Evolutionary conservation across 495 filamentous ascomycete genomes (phyloP).

Genomic region (Penicillium mononematosum): DNA sequence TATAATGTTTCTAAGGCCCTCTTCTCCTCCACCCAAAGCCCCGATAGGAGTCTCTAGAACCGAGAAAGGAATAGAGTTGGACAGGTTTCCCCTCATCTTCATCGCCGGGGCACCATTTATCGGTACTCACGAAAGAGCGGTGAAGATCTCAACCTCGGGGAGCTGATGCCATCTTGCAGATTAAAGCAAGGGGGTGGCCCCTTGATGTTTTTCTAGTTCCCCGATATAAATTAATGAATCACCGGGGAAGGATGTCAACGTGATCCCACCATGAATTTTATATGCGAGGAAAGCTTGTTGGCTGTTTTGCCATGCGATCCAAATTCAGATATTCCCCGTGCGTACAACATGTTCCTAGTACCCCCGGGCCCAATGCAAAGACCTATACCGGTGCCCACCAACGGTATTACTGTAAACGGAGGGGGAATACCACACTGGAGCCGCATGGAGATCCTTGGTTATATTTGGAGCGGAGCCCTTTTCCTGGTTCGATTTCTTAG

Average conservation of each 20-base stretch:
- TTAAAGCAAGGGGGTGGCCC: constrained; percentile 22
- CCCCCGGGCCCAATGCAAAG: constrained; percentile 2
- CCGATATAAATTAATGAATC: constrained; percentile 1
- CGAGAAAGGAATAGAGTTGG: neutral
- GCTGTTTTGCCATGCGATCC: neutral
- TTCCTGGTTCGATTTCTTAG: constrained; percentile 19
- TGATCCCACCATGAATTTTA: neutral
- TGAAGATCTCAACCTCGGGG: constrained; percentile 13
- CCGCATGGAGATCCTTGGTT: constrained; percentile 15
- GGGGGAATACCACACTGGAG: constrained; percentile 9
- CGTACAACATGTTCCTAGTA: neutral
- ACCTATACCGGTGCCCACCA: neutral
- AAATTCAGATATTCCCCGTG: constrained; percentile 6
- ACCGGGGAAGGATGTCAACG: neutral
- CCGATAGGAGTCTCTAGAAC: neutral
- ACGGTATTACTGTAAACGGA: neutral
- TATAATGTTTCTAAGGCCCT: neutral
- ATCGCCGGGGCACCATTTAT: neutral
- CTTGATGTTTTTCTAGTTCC: neutral
- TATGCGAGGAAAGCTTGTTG: constrained; percentile 13
- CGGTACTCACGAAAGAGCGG: constrained; percentile 23
- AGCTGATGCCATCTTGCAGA: constrained; percentile 28
- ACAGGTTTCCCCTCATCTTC: neutral
- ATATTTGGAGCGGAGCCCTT: constrained; percentile 1
- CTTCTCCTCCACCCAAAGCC: neutral